These are phyloP conservation scores for Boletus tomentosulus DNA, from an alignment of 768 basidiomycete species.

Conservation along the genomic window DNA sequence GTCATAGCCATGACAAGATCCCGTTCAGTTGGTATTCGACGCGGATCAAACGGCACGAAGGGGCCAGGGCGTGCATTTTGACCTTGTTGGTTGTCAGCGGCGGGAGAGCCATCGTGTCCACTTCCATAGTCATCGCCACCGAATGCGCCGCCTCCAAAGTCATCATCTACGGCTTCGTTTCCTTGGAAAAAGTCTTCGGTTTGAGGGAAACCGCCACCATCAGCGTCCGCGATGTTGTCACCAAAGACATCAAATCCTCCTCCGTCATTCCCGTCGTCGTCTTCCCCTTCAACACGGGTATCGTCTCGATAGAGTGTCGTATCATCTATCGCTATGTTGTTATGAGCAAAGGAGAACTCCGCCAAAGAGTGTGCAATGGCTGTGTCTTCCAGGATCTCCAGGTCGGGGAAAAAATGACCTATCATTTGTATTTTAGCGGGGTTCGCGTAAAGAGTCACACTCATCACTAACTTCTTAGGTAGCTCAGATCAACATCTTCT, in stretches of 20 bases:
- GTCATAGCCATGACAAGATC: constrained; percentile 87
- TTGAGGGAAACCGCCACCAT: constrained; percentile 35
- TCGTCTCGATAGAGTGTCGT: constrained; percentile 57
- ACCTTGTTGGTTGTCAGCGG: constrained; percentile 37
- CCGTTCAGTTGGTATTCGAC: constrained; percentile 66
- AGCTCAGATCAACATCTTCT: constrained; percentile 61
- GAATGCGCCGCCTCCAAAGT: constrained; percentile 37
- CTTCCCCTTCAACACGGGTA: constrained; percentile 33
- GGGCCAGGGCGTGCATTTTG: constrained; percentile 40
- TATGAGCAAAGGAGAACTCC: constrained; percentile 78
- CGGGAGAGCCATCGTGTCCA: constrained; percentile 41
- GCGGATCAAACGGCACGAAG: constrained; percentile 82
- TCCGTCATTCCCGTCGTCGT: constrained; percentile 30
- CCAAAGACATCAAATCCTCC: constrained; percentile 21
- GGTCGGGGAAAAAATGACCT: constrained; percentile 74
- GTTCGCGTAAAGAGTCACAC: background rate
- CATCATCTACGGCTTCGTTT: constrained; percentile 51
- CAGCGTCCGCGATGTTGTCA: constrained; percentile 32
- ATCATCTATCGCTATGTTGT: constrained; percentile 57
- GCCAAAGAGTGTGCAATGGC: constrained; percentile 79
- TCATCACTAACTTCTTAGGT: constrained; percentile 51
- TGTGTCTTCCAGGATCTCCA: constrained; percentile 57
- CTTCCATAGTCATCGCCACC: constrained; percentile 42
- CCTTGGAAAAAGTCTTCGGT: constrained; percentile 69
- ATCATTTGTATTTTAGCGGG: constrained; percentile 7